A percentile compares a stretch with the other conserved stretches of the same genome.
phyloP scores from a whole-genome alignment of 495 filamentous ascomycete species.

The Echria macrotheca region DNA sequence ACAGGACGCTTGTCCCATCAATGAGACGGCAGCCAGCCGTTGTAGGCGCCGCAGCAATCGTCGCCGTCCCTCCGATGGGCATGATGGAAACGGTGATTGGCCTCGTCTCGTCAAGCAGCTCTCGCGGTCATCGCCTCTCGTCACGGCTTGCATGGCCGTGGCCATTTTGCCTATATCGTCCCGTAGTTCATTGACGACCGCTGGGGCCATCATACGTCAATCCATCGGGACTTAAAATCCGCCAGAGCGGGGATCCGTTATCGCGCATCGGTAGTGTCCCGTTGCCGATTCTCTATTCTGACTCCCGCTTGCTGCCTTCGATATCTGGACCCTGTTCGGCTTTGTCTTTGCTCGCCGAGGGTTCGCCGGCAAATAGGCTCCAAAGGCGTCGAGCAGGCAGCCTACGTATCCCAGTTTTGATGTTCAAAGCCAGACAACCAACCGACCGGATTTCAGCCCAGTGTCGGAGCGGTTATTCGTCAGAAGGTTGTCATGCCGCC shows the following conservation, averaged over 20 bases:
- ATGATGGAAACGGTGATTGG: slow-evolving; percentile 10
- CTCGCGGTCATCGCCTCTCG: not conserved
- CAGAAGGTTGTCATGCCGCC: too few species aligned
- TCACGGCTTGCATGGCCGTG: slow-evolving; percentile 4
- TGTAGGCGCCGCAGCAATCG: not conserved
- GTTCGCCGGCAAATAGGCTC: too few species aligned
- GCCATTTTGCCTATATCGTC: slow-evolving; percentile 19
- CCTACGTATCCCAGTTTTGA: too few species aligned
- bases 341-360: too few species aligned
- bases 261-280: slow-evolving; percentile 1
- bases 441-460: too few species aligned
- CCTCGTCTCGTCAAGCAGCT: not conserved
- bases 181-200: slow-evolving; percentile 7
- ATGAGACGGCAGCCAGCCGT: slow-evolving; percentile 11
- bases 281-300: not conserved
- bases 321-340: too few species aligned
- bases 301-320: not conserved
- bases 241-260: slow-evolving; percentile 10
- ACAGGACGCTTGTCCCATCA: slow-evolving; percentile 7
- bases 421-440: too few species aligned
- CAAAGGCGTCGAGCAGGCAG: too few species aligned
- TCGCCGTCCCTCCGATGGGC: not conserved
- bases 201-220: slow-evolving; percentile 14
- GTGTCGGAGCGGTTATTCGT: too few species aligned
- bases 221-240: slow-evolving; percentile 7